phyloP scores from a whole-genome alignment of 768 basidiomycete species.

The Tylopilus subfusipes region DNA sequence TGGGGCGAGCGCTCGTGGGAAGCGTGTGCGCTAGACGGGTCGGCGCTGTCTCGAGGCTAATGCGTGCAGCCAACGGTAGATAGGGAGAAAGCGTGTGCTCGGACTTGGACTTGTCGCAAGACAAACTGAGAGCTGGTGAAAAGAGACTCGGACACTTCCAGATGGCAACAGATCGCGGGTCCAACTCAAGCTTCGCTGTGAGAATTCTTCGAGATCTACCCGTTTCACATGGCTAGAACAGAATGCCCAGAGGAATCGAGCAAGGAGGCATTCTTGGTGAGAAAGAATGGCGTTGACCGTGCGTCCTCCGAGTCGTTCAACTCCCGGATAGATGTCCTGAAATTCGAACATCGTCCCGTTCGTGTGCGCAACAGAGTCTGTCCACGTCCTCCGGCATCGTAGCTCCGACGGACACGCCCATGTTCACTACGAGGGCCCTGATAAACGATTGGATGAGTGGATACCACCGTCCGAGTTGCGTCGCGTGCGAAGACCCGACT shows the following conservation, averaged over 20 bases:
- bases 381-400: slow-evolving; percentile 51
- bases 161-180: slow-evolving; percentile 1
- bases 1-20: too few relatives aligned
- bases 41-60: too few relatives aligned
- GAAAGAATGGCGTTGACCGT: slow-evolving; percentile 36
- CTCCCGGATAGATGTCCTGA: slow-evolving; percentile 9
- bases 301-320: slow-evolving; percentile 23
- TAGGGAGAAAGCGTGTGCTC: too few relatives aligned
- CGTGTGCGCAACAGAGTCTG: slow-evolving; percentile 36
- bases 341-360: slow-evolving; percentile 2
- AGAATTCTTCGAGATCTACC: background rate
- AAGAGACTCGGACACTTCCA: too few relatives aligned
- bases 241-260: slow-evolving; percentile 1
- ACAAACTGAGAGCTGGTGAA: background rate
- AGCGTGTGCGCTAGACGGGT: too few relatives aligned
- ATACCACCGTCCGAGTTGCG: slow-evolving; percentile 43
- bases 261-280: slow-evolving; percentile 24
- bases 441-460: slow-evolving; percentile 79
- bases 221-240: slow-evolving; percentile 21
- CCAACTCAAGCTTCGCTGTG: slow-evolving; percentile 1
- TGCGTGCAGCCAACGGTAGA: too few relatives aligned
- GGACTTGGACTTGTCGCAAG: too few relatives aligned
- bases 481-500: slow-evolving; percentile 26
- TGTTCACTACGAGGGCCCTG: slow-evolving; percentile 68
- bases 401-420: slow-evolving; percentile 46